Evolutionary conservation across 257 asterid genomes (phyloP).

Genomic region (Capsicum chinense): DNA sequence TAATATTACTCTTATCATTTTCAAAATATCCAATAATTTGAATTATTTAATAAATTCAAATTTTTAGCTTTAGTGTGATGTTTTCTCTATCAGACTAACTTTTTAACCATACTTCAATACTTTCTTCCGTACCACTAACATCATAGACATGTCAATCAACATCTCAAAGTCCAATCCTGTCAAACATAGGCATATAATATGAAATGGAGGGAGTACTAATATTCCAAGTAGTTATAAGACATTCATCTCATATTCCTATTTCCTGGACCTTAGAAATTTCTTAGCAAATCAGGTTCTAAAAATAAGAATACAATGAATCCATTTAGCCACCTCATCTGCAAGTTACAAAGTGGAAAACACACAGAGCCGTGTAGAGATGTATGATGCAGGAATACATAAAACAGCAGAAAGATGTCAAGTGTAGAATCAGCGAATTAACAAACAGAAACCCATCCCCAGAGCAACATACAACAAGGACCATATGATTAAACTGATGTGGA

Average conservation of each 20-base stretch:
- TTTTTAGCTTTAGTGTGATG: background rate
- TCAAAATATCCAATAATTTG: background rate
- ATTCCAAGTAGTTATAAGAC: background rate
- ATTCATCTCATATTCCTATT: background rate
- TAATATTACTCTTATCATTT: background rate
- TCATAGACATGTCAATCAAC: background rate
- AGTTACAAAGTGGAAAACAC: background rate
- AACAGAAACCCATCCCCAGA: background rate
- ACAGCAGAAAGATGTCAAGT: background rate
- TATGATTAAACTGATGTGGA: background rate
- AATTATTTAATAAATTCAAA: background rate
- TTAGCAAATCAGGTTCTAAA: background rate
- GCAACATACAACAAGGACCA: background rate
- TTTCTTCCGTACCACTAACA: background rate
- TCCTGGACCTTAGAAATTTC: background rate
- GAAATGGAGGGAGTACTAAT: background rate
- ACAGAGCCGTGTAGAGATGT: background rate
- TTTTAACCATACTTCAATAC: background rate
- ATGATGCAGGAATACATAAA: background rate
- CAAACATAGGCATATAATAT: background rate
- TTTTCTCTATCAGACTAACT: background rate
- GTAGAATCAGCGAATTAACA: background rate
- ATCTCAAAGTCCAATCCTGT: background rate
- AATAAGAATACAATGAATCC: background rate
- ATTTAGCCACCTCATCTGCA: background rate